Percentiles rank a stretch among this genome's conserved stretches.
These are phyloP conservation scores for Odontarrhena argentea DNA, from an alignment of 345 rosid species.

Conservation along the genomic window DNA sequence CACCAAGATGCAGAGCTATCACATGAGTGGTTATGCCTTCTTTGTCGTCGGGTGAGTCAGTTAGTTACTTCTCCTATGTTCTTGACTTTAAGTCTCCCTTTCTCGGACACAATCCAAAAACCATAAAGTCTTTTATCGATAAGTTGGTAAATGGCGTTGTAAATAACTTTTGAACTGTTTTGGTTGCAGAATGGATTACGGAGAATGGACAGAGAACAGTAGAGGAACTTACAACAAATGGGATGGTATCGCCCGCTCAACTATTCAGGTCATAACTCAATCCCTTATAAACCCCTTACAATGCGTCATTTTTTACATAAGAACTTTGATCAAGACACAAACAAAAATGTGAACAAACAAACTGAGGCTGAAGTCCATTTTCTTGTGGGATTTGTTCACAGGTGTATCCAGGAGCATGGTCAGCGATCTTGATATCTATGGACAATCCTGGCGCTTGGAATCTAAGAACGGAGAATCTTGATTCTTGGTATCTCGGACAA, in stretches of 20 bases:
- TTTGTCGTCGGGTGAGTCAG: constrained; percentile 82
- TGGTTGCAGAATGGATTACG: constrained; percentile 86
- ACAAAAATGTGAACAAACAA: not conserved
- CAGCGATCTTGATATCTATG: constrained; percentile 81
- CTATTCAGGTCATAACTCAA: constrained; percentile 65
- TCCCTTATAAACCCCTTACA: not conserved
- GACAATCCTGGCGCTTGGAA: constrained; percentile 99
- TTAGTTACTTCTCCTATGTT: constrained; percentile 2
- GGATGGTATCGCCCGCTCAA: constrained; percentile 94
- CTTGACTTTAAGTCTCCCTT: constrained; percentile 2
- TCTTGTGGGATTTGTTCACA: constrained; percentile 24
- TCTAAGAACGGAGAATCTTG: constrained; percentile 93
- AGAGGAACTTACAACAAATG: constrained; percentile 98
- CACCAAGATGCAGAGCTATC: constrained; percentile 90
- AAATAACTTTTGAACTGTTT: not conserved
- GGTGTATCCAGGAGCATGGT: constrained; percentile 99
- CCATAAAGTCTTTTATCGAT: not conserved
- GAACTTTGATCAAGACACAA: too few relatives aligned
- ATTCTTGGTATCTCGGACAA: constrained; percentile 98
- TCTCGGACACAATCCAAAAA: not conserved
- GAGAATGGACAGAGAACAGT: constrained; percentile 96
- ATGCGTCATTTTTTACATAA: too few relatives aligned
- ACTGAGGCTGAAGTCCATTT: not conserved
- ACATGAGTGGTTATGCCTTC: constrained; percentile 92
- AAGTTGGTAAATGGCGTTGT: not conserved